These are phyloP conservation scores for Pneumocystis sp. DNA, from an alignment of 1,139 yeast species.

Conservation along the genomic window DNA sequence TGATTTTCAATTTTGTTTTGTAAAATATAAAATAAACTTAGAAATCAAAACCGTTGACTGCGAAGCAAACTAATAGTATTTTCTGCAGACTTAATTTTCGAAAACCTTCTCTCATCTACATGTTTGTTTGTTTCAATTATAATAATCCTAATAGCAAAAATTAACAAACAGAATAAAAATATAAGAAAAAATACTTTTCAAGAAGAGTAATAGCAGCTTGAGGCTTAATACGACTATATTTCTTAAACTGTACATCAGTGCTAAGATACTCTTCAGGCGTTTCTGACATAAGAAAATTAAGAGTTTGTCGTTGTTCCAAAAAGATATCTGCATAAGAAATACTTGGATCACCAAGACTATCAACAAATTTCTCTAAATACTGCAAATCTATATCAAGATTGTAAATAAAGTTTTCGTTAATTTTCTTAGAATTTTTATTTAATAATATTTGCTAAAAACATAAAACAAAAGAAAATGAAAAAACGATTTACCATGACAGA, in stretches of 20 bases:
- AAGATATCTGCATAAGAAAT: constrained; percentile 28
- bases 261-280: constrained; percentile 43
- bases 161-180: background rate
- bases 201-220: constrained; percentile 41
- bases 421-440: constrained; percentile 28
- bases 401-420: constrained; percentile 34
- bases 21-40: background rate
- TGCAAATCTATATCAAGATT: constrained; percentile 50
- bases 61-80: background rate
- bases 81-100: background rate
- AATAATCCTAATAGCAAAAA: background rate
- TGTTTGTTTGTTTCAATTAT: background rate
- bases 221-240: constrained; percentile 45
- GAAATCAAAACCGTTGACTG: background rate
- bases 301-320: constrained; percentile 45
- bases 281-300: constrained; percentile 37
- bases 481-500: constrained; percentile 33
- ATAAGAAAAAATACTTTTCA: constrained; percentile 23
- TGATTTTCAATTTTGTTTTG: background rate
- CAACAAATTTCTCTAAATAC: constrained; percentile 41
- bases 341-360: constrained; percentile 27
- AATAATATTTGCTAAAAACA: constrained; percentile 32
- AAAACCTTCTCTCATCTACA: background rate
- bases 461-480: background rate
- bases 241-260: constrained; percentile 39